These are phyloP conservation scores for Litchi chinensis DNA, from an alignment of 345 rosid species.

Conservation along the genomic window DNA sequence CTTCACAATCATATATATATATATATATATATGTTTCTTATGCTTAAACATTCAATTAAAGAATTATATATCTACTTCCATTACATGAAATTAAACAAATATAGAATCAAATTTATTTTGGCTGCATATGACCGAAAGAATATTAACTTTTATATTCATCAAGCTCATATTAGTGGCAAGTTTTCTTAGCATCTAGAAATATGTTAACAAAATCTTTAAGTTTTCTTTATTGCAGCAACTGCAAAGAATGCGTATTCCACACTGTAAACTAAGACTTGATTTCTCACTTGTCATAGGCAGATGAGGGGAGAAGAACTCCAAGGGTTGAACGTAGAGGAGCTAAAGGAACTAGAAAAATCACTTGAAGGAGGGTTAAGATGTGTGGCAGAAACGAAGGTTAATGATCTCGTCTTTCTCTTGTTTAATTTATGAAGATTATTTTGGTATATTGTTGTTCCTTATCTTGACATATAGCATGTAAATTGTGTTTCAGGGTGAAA, in stretches of 20 bases:
- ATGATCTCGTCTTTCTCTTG: neutral
- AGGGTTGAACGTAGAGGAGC: conserved; percentile 70
- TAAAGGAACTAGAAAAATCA: conserved; percentile 70
- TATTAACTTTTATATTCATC: no score
- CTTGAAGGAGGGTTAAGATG: conserved; percentile 65
- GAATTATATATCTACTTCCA: neutral
- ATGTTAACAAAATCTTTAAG: neutral
- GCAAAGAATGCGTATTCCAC: neutral
- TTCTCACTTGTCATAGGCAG: conserved; percentile 46
- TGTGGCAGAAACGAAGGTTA: conserved; percentile 37
- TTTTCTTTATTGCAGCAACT: neutral
- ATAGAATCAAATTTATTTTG: neutral
- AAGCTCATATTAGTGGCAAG: no score
- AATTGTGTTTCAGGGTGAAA: conserved; percentile 32
- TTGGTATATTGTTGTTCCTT: neutral
- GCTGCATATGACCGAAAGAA: neutral
- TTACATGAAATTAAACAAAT: neutral
- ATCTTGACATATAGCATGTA: neutral
- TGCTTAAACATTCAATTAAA: neutral
- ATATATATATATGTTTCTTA: no score
- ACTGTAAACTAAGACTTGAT: neutral
- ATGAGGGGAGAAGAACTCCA: conserved; percentile 95
- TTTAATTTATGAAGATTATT: neutral
- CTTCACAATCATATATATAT: no score
- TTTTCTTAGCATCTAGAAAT: no score